Evolutionary conservation across 2,329 filamentous ascomycete genomes (phyloP), one percentile per base, ranked within the genome.

Genomic region (Macrophomina pseudophaseolina): DNA sequence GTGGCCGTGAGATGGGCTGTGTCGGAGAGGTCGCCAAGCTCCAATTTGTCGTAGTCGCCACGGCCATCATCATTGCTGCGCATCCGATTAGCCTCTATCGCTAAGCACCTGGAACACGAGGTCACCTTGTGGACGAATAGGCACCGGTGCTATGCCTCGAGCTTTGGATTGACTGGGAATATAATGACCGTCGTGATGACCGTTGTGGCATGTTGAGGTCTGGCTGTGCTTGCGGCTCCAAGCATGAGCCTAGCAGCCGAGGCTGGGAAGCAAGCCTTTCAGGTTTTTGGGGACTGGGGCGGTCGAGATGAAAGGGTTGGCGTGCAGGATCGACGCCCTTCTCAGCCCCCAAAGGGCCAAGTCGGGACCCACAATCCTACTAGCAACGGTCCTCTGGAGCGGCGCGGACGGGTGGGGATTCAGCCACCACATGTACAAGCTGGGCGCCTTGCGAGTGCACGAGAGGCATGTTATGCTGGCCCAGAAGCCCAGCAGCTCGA

Each of bases 1-100:
- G 56, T 60, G 11, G 16, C 8, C 2, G 16, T 35, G 11, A 60
- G 42, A 9, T 48, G 56, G 42, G 42, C 30, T 5, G 56, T 60
- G 30, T 60, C 48, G 42, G 56, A 60, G 56, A 60, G 56, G n/a
- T 49, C 56, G 9, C 56, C 56, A 16, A 60, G 56, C 42, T 60
- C 56, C 56, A 60, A n/a, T 32, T 28, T 60, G 30, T 49, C 56
- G 42, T 60, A 60, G 42, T 48, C 42, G 5, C 40, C 56, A 7
- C 56, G 40, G 16, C 35, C 28, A 30, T 60, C 56, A 4, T 33
- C 56, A 30, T 48, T 28, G 56, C 56, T 60, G 42, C 42, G n/a
- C n/a, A 23, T 18, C 8, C 28, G 7, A n/a, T 60, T 60, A 60
- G 56, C 56, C 23, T 14, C 7, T n/a, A 42, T 42, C 5, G 42